A percentile compares a stretch with the other conserved stretches of the same genome.
Evolutionary conservation across 306 rosid species (phyloP).

Genomic region (Senna siamea): DNA sequence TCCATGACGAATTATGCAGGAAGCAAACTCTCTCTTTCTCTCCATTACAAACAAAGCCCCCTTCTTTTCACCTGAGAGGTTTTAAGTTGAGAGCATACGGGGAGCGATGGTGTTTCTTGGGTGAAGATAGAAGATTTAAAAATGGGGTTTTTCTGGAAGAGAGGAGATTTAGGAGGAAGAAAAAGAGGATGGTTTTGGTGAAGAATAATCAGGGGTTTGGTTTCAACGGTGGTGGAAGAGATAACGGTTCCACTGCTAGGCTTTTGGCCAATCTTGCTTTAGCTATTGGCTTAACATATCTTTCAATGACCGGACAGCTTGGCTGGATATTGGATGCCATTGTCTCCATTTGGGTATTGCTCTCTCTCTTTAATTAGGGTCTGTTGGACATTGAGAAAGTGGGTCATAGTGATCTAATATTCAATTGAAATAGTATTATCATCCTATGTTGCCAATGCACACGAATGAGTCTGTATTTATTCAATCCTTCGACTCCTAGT

Average conservation of each 20-base stretch:
- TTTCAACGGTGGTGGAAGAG: slow-evolving; percentile 71
- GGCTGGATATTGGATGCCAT: slow-evolving; percentile 97
- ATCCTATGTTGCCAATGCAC: background rate
- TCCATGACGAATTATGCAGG: slow-evolving; percentile 41
- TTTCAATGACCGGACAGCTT: slow-evolving; percentile 92
- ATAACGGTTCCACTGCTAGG: slow-evolving; percentile 73
- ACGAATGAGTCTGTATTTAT: background rate
- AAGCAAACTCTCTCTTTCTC: slow-evolving; percentile 49
- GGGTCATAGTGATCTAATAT: slow-evolving; percentile 13
- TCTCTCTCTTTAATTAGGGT: slow-evolving; percentile 25
- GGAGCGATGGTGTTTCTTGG: slow-evolving; percentile 43
- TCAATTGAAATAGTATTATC: background rate
- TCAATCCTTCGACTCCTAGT: slow-evolving; percentile 8
- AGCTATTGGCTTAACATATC: slow-evolving; percentile 90
- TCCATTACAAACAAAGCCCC: slow-evolving; percentile 43
- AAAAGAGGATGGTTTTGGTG: slow-evolving; percentile 62
- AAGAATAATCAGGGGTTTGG: slow-evolving; percentile 80
- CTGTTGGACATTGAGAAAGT: slow-evolving; percentile 2
- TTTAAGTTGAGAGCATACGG: slow-evolving; percentile 48
- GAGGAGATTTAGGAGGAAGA: slow-evolving; percentile 37
- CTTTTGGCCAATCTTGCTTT: slow-evolving; percentile 80
- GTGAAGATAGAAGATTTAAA: slow-evolving; percentile 35
- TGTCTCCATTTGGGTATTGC: slow-evolving; percentile 89
- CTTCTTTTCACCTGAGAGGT: slow-evolving; percentile 43
- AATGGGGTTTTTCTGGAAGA: slow-evolving; percentile 50